Percentiles rank a stretch among this genome's conserved stretches.
Evolutionary conservation across 306 rosid genomes (phyloP).

Genomic region (Vachellia pachyceras): DNA sequence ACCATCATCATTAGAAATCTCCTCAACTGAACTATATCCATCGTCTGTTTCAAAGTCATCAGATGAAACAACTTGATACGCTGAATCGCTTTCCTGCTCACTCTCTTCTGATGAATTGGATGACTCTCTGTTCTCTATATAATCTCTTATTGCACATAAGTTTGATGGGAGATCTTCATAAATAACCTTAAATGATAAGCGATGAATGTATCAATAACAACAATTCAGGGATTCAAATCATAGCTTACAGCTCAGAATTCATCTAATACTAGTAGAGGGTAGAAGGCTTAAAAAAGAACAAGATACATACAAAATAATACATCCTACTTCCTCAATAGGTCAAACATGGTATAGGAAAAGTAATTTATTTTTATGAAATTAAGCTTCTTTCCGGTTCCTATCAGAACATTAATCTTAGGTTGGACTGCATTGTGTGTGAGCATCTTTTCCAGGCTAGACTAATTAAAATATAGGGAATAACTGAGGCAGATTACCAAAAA

Average conservation of each 20-base stretch:
- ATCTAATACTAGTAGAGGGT: slow-evolving; percentile 19
- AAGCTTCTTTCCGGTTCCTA: slow-evolving; percentile 7
- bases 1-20: slow-evolving; percentile 32
- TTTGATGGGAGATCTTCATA: slow-evolving; percentile 94
- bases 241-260: neutral
- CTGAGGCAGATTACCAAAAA: neutral
- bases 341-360: slow-evolving; percentile 4
- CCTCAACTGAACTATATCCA: slow-evolving; percentile 36
- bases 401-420: neutral
- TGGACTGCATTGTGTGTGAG: slow-evolving; percentile 12
- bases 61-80: slow-evolving; percentile 44
- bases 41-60: slow-evolving; percentile 33
- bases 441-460: slow-evolving; percentile 3
- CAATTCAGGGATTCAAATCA: slow-evolving; percentile 10
- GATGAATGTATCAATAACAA: slow-evolving; percentile 23
- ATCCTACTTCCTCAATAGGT: slow-evolving; percentile 22
- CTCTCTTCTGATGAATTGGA: slow-evolving; percentile 40
- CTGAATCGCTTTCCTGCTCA: slow-evolving; percentile 38
- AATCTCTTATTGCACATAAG: slow-evolving; percentile 79
- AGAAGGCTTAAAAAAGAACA: neutral
- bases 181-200: slow-evolving; percentile 62
- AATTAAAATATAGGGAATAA: slow-evolving; percentile 3
- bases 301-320: slow-evolving; percentile 1
- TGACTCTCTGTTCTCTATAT: slow-evolving; percentile 55
- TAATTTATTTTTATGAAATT: neutral